Evolutionary conservation across 805 yeast species (phyloP), one percentile per base, ranked within the genome.

Genomic region (Ogataea paraovalis): DNA sequence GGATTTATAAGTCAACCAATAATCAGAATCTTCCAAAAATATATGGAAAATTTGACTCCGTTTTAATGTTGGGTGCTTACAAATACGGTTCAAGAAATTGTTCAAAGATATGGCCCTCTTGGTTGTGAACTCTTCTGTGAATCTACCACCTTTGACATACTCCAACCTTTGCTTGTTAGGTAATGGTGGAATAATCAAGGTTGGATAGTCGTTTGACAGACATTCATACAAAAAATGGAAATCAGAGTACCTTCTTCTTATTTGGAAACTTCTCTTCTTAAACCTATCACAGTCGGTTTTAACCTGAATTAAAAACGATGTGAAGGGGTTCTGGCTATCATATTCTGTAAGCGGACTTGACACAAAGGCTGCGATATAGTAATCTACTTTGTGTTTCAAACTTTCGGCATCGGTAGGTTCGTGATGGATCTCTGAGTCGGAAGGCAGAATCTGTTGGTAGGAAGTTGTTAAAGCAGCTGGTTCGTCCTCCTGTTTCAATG

Each of bases 111-210:
- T 80, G 3, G 95, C 83, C 56, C 99, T 72, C 62, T 87, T 87
- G 50, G 75, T 72, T 0, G 96, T 92, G 65, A 94, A 94, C 49
- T 87, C 90, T 13, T 79, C 74, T 23, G 92, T 82, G 63, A 92
- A 92, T 34, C 98, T 74, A 58, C 92, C 97, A 10, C 99, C 98
- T 34, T 95, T 90, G 44, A 92, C 75, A 66, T 94, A 92, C 64
- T 92, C 96, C 57, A 92, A 73, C 50, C 96, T 79, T 69, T 87
- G 87, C 65, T 90, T 91, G 52, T 92, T 95, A 0, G 99, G 99
- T 45, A 92, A 73, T 13, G 98, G 97, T 1, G 99, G 99, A 0
- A 92, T 80, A 13, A 94, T 79, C 50, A 87, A 75, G 3, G 94
- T 86, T 0, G 97, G 96, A 62, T 73, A 86, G 61, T 91, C 97